These are phyloP conservation scores for Verticillium nubilum DNA, from an alignment of 2,329 filamentous ascomycete genomes.

Conservation along the genomic window DNA sequence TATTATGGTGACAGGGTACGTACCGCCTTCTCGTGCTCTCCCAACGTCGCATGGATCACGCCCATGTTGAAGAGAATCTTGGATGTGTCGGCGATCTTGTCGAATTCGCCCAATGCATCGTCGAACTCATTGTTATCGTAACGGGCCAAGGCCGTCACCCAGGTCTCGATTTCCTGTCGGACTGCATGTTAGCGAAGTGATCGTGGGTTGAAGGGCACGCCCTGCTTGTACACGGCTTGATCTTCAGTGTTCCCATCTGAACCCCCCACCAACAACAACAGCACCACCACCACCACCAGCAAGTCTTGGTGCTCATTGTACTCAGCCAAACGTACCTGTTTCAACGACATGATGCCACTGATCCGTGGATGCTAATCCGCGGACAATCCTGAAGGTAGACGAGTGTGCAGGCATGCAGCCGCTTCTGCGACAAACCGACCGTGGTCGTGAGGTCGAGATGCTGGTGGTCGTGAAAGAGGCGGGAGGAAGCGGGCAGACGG, in stretches of 20 bases:
- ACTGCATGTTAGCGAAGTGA: slow-evolving; percentile 1
- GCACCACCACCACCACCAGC: background rate
- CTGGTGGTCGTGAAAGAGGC: background rate
- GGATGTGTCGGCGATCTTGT: slow-evolving; percentile 85
- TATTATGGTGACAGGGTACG: slow-evolving; percentile 28
- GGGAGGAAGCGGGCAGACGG: background rate
- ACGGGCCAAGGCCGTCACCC: slow-evolving; percentile 83
- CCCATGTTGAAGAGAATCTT: slow-evolving; percentile 99
- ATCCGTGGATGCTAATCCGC: background rate
- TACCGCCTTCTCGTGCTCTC: slow-evolving; percentile 93
- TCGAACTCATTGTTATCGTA: slow-evolving; percentile 99
- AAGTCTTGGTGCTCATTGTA: background rate
- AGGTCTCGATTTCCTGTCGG: slow-evolving; percentile 91
- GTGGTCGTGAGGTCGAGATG: background rate
- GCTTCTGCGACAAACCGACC: slow-evolving; percentile 1
- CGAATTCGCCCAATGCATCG: slow-evolving; percentile 76
- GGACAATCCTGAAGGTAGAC: background rate
- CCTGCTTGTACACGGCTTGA: background rate
- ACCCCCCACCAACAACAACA: background rate
- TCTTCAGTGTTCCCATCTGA: background rate
- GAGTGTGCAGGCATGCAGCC: slow-evolving; percentile 1
- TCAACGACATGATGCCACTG: slow-evolving; percentile 47
- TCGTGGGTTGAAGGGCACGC: background rate
- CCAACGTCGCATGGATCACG: slow-evolving; percentile 93
- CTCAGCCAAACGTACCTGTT: slow-evolving; percentile 41